Evolutionary conservation across 306 rosid species (phyloP), one percentile per base, ranked within the genome.

Genomic region (Inga laurina): DNA sequence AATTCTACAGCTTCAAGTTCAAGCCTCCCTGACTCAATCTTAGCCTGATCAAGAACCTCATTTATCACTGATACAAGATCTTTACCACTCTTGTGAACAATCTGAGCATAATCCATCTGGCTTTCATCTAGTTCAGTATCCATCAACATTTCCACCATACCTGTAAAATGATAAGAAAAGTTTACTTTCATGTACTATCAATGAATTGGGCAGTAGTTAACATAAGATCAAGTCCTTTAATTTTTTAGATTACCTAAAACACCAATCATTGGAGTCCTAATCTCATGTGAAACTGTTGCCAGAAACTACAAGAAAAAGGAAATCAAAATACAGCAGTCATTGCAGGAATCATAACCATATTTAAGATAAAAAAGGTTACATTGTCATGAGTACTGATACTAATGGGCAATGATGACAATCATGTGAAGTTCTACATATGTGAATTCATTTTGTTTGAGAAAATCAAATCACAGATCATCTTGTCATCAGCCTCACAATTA

Each of bases 181-280:
- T 24, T 71, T 76, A 83, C 34, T 84, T 62, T 51, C 68, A 83
- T 81, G 81, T 27, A 66, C 78, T 24, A 82, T 76, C 73, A 48
- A 72, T 24, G 62, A 46, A 72, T 66, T 34, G 32, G 62, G 41
- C 35, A 67, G 22, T 71, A 77, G 35, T 56, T 68, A 49, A 32
- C 27, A 46, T 65, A 83, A 78, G 46, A 80, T 18, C 73, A 82
- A 75, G 78, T 82, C 80, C 67, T 41, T 71, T 6, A 71, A 43
- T 44, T 10, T 74, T 39, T 54, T 73, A 46, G 45, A 62, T 74
- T 82, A 95, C 98, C 99, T 93, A 96, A 91, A 82, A 93, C 98
- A 76, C 99, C 98, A 82, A 91, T 96, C 99, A 93, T 93, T 81
- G 98, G 99, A 86, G 99, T 96, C 90, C 99, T 88, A 87, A 96